Base-by-base conservation (phyloP, 1,284 basidiomycete genomes). In the Moesziomyces sp. region DNA sequence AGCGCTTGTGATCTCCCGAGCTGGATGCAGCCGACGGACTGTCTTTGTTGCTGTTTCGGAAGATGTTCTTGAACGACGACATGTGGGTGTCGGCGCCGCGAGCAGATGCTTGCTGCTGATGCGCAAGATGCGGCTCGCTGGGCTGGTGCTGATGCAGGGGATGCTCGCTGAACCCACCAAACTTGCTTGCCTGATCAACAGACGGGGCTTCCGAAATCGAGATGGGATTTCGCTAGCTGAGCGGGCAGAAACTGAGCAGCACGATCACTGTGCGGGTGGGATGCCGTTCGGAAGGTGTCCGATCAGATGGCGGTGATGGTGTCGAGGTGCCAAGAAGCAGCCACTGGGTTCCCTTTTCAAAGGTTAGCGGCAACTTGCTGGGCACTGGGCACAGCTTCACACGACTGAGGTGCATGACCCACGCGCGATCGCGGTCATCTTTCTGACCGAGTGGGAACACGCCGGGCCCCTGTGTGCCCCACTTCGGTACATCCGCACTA, bases 61-160 rank as follows among this genome's bases (percentile, higher is more conserved):
- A 73, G 47, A 74, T 67, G 58, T 68, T 74, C 42, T 65, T 74
- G 54, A 74, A 68, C 14, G 69, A 46, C 26, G 70, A 68, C 70
- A 74, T 74, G 34, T 45, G 59, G 13, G 44, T 18, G 26, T 42
- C 23, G 21, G 19, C 23, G 52, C 35, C 28, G 46, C 38, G 14
- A 40, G 38, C 14, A 28, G 40, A 24, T 34, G 30, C 30, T 34
- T 34, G 30, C 30, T 34, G 30, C 30, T 34, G 30, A 34, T 34
- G 30, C 30, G 30, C n/a, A 45, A 45, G 23, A 21, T 21, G 19
- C 43, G 19, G n/a, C 11, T 19, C 10, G 4, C n/a, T 45, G 10
- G 11, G 43, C 16, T 18, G 38, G 13, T 40, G 38, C 38, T 18
- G 38, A 40, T 18, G 38, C 38, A 40, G 38, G 38, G 38, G 18